Evolutionary conservation across 129 eudicot species (phyloP).

Genomic region (Rutidosis leptorrhynchoides): DNA sequence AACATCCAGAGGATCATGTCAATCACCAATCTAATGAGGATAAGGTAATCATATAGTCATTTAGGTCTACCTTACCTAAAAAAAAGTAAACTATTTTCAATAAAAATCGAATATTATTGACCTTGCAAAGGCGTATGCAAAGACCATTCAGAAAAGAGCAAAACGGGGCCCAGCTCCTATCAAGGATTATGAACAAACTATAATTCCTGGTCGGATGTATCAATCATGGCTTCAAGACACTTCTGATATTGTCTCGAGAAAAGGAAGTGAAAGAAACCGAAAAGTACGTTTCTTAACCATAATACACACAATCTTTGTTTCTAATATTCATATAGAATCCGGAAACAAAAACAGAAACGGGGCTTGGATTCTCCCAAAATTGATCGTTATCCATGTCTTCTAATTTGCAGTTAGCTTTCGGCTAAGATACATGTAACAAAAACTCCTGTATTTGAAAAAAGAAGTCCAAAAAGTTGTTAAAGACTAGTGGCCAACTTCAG

Average conservation of each 20-base stretch:
- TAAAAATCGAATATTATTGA: constrained; percentile 22
- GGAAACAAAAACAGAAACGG: too few species aligned
- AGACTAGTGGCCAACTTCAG: too few species aligned
- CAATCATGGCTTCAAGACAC: constrained; percentile 83
- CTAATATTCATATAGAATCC: not conserved
- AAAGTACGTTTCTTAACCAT: constrained; percentile 38
- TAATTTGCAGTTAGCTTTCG: too few species aligned
- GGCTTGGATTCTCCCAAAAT: too few species aligned
- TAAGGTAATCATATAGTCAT: constrained; percentile 44
- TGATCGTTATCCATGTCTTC: too few species aligned
- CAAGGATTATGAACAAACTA: constrained; percentile 75
- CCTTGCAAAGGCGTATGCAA: constrained; percentile 31
- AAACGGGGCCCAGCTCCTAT: constrained; percentile 36
- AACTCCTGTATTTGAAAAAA: too few species aligned
- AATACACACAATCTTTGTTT: not conserved
- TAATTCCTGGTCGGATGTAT: constrained; percentile 70
- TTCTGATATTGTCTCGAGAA: constrained; percentile 52
- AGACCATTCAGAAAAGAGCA: constrained; percentile 49
- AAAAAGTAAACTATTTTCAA: not conserved
- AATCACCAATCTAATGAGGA: constrained; percentile 46
- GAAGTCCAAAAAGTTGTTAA: too few species aligned
- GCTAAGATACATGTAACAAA: too few species aligned
- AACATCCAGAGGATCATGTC: constrained; percentile 46
- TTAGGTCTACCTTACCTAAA: not conserved
- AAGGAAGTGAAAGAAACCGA: constrained; percentile 59